Evolutionary conservation across 2,329 filamentous ascomycete species (phyloP).

Genomic region (Pseudovirgaria hyperparasitica): DNA sequence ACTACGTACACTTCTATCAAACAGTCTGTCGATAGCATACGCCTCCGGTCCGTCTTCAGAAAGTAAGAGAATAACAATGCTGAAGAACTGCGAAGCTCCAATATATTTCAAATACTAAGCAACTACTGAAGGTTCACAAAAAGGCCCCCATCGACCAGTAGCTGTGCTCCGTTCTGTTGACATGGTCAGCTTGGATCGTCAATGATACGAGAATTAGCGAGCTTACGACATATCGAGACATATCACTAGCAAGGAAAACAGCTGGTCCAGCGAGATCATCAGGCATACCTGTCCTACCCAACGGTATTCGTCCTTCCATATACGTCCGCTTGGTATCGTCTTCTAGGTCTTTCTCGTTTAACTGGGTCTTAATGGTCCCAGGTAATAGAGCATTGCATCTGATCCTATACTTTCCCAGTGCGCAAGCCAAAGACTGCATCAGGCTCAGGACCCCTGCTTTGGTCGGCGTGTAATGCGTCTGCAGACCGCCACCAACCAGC

Average conservation of each 20-base stretch:
- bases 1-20: too few relatives aligned
- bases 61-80: too few relatives aligned
- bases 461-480: slow-evolving; percentile 80
- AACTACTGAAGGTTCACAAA: slow-evolving; percentile 86
- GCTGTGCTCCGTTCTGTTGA: slow-evolving; percentile 55
- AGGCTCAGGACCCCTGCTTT: slow-evolving; percentile 71
- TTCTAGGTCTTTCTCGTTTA: slow-evolving; percentile 73
- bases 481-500: slow-evolving; percentile 63
- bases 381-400: slow-evolving; percentile 75
- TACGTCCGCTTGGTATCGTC: slow-evolving; percentile 59
- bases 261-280: slow-evolving; percentile 72
- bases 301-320: slow-evolving; percentile 70
- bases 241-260: slow-evolving; percentile 68
- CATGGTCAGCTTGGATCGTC: background rate
- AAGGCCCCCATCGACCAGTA: slow-evolving; percentile 76
- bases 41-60: too few relatives aligned
- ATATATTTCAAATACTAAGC: too few relatives aligned
- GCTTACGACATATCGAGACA: slow-evolving; percentile 38
- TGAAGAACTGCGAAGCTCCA: too few relatives aligned
- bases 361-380: slow-evolving; percentile 69
- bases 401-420: slow-evolving; percentile 62
- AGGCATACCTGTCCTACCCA: slow-evolving; percentile 61
- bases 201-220: background rate
- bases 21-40: too few relatives aligned
- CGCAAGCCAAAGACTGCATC: slow-evolving; percentile 74